phyloP scores from a whole-genome alignment of 768 basidiomycete genomes.

The Leucosporidium creatinivorum region DNA sequence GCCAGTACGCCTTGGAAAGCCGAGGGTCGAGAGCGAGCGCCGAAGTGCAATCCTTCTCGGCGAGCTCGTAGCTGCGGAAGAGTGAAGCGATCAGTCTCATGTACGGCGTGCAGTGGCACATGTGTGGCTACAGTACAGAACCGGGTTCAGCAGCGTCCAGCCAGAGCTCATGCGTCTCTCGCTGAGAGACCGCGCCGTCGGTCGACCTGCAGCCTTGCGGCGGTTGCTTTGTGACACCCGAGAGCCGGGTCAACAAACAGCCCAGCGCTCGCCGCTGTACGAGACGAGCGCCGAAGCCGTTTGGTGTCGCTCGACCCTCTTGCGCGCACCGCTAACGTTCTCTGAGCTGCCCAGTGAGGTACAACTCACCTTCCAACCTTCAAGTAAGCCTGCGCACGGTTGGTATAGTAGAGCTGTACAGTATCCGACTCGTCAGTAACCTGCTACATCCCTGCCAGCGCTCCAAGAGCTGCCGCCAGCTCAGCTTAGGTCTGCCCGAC shows the following conservation, averaged over 20 bases:
- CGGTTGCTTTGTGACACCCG: too few relatives aligned
- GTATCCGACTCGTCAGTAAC: background rate
- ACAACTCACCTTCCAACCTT: constrained; percentile 59
- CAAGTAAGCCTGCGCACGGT: constrained; percentile 65
- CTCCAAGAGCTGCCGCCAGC: too few relatives aligned
- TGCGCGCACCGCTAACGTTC: background rate
- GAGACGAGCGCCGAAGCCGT: too few relatives aligned
- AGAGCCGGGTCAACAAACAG: too few relatives aligned
- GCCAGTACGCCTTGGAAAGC: constrained; percentile 62
- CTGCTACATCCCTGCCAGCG: too few relatives aligned
- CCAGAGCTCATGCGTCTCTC: too few relatives aligned
- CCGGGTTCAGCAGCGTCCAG: background rate
- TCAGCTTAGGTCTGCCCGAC: too few relatives aligned
- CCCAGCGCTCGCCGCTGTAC: too few relatives aligned
- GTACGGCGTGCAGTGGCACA: too few relatives aligned
- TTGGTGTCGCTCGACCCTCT: too few relatives aligned
- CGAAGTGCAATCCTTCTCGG: constrained; percentile 61
- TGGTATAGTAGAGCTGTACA: constrained; percentile 57
- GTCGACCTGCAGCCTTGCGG: too few relatives aligned
- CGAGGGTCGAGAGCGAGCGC: constrained; percentile 56
- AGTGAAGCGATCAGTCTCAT: background rate
- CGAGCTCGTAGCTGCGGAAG: constrained; percentile 57
- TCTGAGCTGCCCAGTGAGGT: background rate
- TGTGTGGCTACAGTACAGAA: background rate
- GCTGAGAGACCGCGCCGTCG: too few relatives aligned